phyloP scores from a whole-genome alignment of 768 basidiomycete species.

The Leccinellum luteum region DNA sequence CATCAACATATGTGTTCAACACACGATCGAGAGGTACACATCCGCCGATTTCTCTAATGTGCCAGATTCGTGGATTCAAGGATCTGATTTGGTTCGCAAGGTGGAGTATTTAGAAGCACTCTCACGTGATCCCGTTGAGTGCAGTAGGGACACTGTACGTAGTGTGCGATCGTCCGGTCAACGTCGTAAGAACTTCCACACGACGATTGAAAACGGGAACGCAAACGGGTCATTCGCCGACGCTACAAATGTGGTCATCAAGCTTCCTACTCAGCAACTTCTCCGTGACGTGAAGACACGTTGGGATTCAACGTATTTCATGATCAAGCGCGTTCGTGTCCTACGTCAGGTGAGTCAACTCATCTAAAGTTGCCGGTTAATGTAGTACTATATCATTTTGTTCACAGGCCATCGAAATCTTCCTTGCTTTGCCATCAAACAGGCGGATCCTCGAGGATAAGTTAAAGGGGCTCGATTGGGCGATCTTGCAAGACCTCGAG shows the following conservation, averaged over 20 bases:
- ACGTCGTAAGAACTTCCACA: neutral
- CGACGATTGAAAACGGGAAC: neutral
- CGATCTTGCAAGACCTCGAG: no score
- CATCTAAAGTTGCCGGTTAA: neutral
- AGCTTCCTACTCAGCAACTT: neutral
- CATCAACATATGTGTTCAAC: neutral
- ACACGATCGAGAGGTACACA: neutral
- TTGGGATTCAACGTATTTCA: slow-evolving; percentile 33
- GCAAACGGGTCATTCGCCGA: neutral
- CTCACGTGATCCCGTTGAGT: neutral
- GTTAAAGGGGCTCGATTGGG: no score
- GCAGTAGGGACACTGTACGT: neutral
- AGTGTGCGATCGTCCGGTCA: neutral
- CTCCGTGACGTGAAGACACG: slow-evolving; percentile 32
- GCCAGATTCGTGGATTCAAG: neutral
- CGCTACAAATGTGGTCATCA: neutral
- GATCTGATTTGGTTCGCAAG: neutral
- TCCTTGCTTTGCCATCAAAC: no score
- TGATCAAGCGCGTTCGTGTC: neutral
- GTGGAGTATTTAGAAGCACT: neutral
- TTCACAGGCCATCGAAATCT: no score
- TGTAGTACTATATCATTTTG: no score
- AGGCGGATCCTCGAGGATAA: no score
- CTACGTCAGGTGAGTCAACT: slow-evolving; percentile 2
- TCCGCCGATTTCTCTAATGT: neutral